Evolutionary conservation across 1,284 basidiomycete genomes (phyloP), one percentile per base, ranked within the genome.

Genomic region (Tylopilus orsonianus): DNA sequence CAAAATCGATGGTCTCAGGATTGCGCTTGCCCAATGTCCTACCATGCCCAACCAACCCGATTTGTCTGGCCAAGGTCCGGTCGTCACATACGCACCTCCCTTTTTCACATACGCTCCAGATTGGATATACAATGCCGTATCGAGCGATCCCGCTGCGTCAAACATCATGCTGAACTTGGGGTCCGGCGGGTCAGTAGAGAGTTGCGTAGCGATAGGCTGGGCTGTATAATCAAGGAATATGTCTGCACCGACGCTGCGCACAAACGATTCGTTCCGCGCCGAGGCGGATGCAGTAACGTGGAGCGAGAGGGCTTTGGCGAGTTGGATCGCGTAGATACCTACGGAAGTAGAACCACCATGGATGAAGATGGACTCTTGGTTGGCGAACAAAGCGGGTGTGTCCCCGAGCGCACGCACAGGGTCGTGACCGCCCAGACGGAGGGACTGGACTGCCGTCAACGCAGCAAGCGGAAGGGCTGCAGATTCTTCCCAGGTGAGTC

Each of bases 281-380:
- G 81, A 84, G 12, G 80, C 82, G 3, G 75, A 78, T 0, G 75
- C 75, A 8, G 78, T 71, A 1, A 88, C 82, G 9, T 62, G 75
- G 34, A 77, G 73, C 0, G 81, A 80, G 49, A 73, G 70, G 1
- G 74, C 70, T 52, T 83, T 84, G 2, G 83, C 82, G 23, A 87
- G 68, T 58, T 88, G 84, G 34, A 87, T 79, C 0, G 79, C 84
- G 49, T 75, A 75, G 22, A 73, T 71, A 0, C 86, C 87, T 1
- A 87, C 83, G 3, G 78, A 68, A 1, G 81, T 78, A 16, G 78
- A 81, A 0, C 83, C 86, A 0, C 87, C 86, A 38, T 85, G 81
- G 52, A 89, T 71, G 52, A 87, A 76, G 5, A 89, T 68, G 0
- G 69, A 71, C 53, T 79, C 77, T 1, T 75, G 74, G 2, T 14